phyloP scores from a whole-genome alignment of 345 rosid genomes.

The Pelargonium nanum region DNA sequence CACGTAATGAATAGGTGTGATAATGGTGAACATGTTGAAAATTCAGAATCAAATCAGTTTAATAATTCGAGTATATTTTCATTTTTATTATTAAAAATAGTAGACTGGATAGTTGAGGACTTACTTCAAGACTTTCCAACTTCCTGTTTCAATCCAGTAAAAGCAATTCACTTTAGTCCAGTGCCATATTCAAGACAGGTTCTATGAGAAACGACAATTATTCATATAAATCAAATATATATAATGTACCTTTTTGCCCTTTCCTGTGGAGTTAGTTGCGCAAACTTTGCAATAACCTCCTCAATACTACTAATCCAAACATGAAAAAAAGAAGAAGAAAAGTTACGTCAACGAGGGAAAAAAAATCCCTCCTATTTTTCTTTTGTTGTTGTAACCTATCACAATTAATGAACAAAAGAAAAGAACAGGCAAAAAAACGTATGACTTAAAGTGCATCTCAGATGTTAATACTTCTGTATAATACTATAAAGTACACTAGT shows the following conservation, averaged over 20 bases:
- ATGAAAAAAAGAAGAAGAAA: neutral
- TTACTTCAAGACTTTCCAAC: slow-evolving; percentile 94
- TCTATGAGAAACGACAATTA: neutral
- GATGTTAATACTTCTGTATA: too few relatives aligned
- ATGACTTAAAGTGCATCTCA: too few relatives aligned
- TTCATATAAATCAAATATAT: too few relatives aligned
- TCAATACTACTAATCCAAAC: slow-evolving; percentile 28
- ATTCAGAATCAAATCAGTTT: neutral
- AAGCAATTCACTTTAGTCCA: too few relatives aligned
- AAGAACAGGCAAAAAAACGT: too few relatives aligned
- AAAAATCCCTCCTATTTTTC: too few relatives aligned
- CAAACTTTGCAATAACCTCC: slow-evolving; percentile 67
- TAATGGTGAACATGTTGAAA: neutral
- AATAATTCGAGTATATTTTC: neutral
- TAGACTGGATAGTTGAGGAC: slow-evolving; percentile 9
- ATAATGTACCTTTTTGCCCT: slow-evolving; percentile 76
- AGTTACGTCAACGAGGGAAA: neutral
- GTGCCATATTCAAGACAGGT: slow-evolving; percentile 12
- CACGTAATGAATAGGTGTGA: neutral
- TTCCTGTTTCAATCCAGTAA: slow-evolving; percentile 47
- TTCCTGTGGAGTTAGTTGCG: slow-evolving; percentile 77
- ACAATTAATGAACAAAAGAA: too few relatives aligned
- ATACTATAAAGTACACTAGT: too few relatives aligned
- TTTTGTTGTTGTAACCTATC: too few relatives aligned
- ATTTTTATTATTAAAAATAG: neutral